Evolutionary conservation across 768 basidiomycete species (phyloP).

Genomic region (Lentinula raphanica): DNA sequence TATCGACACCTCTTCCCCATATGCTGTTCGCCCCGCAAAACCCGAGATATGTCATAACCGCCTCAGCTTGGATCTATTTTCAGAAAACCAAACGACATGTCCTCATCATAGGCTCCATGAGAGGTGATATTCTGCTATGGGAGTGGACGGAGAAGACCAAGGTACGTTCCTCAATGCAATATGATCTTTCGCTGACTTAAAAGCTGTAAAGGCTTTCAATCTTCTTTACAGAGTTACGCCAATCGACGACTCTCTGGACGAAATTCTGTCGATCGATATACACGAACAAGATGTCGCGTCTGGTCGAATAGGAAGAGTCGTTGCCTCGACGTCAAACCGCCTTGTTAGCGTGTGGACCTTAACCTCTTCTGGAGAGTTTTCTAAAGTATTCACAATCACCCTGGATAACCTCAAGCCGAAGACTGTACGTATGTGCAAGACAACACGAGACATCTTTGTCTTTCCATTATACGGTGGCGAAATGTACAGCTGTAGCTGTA

Average conservation of each 20-base stretch:
- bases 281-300: not conserved
- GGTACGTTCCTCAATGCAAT: too few species aligned
- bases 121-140: not conserved
- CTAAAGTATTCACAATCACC: not conserved
- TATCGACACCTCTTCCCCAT: not conserved
- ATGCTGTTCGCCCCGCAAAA: not conserved
- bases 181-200: not conserved
- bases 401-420: not conserved
- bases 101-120: not conserved
- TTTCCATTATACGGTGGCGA: not conserved
- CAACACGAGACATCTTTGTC: not conserved
- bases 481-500: too few species aligned
- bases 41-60: not conserved
- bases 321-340: not conserved
- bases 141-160: not conserved
- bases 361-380: not conserved
- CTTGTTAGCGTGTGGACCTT: not conserved
- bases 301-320: not conserved
- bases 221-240: not conserved
- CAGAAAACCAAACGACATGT: not conserved
- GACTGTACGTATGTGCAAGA: not conserved
- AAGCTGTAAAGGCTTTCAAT: not conserved
- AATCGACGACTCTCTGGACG: not conserved
- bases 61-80: not conserved
- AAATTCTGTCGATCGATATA: not conserved